Conservation (phyloP, 805 yeast species). For the Metschnikowia noctiluminum region DNA sequence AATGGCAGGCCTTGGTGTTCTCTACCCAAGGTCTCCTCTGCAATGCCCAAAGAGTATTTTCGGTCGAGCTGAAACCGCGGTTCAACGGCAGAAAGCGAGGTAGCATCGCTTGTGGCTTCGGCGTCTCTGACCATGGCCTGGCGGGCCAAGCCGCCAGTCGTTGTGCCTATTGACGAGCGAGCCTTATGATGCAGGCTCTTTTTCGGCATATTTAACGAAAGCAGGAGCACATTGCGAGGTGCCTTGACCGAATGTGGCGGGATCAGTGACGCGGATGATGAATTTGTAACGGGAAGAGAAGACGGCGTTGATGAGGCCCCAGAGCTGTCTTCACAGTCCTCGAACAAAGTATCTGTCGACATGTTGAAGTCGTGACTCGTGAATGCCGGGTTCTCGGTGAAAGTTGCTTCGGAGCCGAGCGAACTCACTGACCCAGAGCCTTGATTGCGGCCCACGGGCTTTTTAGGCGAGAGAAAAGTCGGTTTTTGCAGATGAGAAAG, state of each 20-base stretch:
- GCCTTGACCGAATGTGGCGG: constrained; percentile 1
- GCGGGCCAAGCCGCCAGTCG: constrained; percentile 6
- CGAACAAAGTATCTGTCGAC: constrained; percentile 34
- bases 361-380: constrained; percentile 17
- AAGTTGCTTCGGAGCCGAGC: constrained; percentile 26
- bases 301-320: no score
- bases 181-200: constrained; percentile 3
- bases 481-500: constrained; percentile 6
- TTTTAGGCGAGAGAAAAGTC: constrained; percentile 5
- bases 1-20: not conserved
- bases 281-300: no score
- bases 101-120: not conserved
- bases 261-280: not conserved
- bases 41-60: constrained; percentile 8
- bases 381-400: constrained; percentile 3
- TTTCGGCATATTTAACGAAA: constrained; percentile 9
- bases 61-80: constrained; percentile 16
- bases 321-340: constrained; percentile 13
- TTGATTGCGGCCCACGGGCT: not conserved
- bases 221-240: constrained; percentile 16
- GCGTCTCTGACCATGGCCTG: constrained; percentile 6
- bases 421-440: constrained; percentile 25
- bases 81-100: constrained; percentile 21
- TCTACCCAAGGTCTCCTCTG: constrained; percentile 16
- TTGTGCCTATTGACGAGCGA: constrained; percentile 3